Base-by-base conservation (phyloP, 1,139 yeast genomes). In the Scheffersomyces lignicola region DNA sequence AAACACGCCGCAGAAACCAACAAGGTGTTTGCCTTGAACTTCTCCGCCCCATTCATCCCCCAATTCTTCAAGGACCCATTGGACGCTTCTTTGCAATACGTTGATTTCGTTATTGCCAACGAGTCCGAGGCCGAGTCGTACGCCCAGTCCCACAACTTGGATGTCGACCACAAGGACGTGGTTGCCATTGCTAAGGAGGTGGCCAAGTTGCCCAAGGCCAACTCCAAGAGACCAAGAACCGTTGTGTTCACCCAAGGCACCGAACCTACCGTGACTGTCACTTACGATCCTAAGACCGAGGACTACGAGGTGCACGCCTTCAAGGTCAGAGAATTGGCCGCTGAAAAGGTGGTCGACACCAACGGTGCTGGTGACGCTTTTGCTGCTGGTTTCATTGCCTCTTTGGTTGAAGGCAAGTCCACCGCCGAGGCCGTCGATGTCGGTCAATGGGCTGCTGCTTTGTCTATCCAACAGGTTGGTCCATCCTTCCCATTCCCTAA, bases 341-440 rank as follows among this genome's bases (percentile, higher is more conserved):
- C 77, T 31, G 66, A 73, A 34, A 72, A 83, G 63, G 76, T 92
- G 45, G 82, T 76, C 39, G 99, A 92, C 69, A 87, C 97, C 58
- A 92, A 92, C 68, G 98, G 98, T 72, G 98, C 98, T 31, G 99
- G 98, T 62, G 99, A 92, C 60, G 97, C 98, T 16, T 92, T 92
- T 59, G 98, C 97, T 41, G 95, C 96, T 57, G 99, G 98, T 39
- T 92, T 92, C 64, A 67, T 90, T 49, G 96, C 96, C 42, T 94
- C 90, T 42, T 69, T 90, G 49, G 95, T 87, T 38, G 70, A 83
- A 65, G 89, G 83, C 48, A 79, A 84, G 64, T 49, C 75, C 22
- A 59, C 89, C 40, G 69, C 71, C 32, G 69, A 76, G 34, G 69
- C 85, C 41, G 73, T 92, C 45, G 88, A 84, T 52, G 78, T 83